Evolutionary conservation across 495 filamentous ascomycete genomes (phyloP).

Genomic region (Thermothielavioides terrestris): DNA sequence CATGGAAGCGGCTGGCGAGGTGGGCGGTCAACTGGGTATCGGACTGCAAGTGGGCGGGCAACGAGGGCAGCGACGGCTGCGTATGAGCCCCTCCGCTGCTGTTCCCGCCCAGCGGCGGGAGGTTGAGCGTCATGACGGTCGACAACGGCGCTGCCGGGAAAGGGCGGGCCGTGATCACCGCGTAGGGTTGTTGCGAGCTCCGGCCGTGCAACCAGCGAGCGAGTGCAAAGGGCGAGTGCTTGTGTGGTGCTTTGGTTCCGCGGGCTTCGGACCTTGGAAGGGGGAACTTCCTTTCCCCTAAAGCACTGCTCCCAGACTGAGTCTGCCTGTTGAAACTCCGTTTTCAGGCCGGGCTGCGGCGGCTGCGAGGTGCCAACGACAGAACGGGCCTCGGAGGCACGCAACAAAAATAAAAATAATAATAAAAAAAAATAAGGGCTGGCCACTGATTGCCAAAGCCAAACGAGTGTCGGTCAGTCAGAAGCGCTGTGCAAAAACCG

Average conservation of each 20-base stretch:
- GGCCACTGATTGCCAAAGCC: constrained; percentile 7
- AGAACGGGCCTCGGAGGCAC: no score
- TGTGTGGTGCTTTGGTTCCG: no score
- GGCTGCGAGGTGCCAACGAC: no score
- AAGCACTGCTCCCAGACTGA: no score
- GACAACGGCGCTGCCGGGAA: constrained; percentile 14
- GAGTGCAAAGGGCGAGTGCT: background rate
- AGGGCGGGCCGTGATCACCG: constrained; percentile 12
- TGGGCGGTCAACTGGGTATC: constrained; percentile 95
- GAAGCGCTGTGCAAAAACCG: constrained; percentile 22
- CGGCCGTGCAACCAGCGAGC: no score
- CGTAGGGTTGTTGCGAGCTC: background rate
- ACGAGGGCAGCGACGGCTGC: constrained; percentile 78
- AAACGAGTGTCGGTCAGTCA: constrained; percentile 23
- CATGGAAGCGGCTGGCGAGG: constrained; percentile 91
- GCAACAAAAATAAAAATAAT: no score
- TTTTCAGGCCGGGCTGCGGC: no score
- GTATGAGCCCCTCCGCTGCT: constrained; percentile 60
- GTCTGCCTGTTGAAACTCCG: no score
- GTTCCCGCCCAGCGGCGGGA: constrained; percentile 34
- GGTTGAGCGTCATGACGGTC: constrained; percentile 40
- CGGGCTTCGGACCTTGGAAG: background rate
- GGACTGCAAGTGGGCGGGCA: constrained; percentile 88
- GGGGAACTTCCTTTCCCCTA: background rate
- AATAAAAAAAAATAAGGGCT: constrained; percentile 4